Percentiles rank a stretch among this genome's conserved stretches.
These are phyloP conservation scores for Plenodomus tracheiphilus DNA, from an alignment of 2,329 filamentous ascomycete genomes.

Conservation along the genomic window DNA sequence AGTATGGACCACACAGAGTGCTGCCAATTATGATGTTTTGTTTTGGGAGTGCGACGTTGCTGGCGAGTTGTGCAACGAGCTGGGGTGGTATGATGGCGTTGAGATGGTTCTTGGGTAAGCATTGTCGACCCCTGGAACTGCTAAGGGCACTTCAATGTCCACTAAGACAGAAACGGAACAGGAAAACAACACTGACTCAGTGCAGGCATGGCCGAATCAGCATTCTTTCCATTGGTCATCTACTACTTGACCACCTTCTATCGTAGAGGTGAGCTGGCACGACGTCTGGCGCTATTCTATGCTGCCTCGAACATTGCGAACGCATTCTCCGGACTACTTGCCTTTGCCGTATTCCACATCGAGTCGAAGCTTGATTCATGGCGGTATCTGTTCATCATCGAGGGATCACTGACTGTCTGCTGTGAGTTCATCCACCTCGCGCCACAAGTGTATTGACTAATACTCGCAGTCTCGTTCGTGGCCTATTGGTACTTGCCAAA, in stretches of 20 bases:
- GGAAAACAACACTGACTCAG: slow-evolving; percentile 11
- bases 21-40: slow-evolving; percentile 69
- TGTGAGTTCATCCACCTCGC: slow-evolving; percentile 29
- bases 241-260: slow-evolving; percentile 68
- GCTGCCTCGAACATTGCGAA: slow-evolving; percentile 75
- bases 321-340: slow-evolving; percentile 64
- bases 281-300: slow-evolving; percentile 74
- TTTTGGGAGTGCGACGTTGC: slow-evolving; percentile 68
- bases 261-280: slow-evolving; percentile 69
- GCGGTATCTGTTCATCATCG: slow-evolving; percentile 68
- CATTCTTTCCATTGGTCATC: slow-evolving; percentile 71
- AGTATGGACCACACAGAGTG: slow-evolving; percentile 65
- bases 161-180: slow-evolving; percentile 5
- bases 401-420: slow-evolving; percentile 62
- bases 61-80: slow-evolving; percentile 60
- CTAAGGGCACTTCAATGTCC: not conserved
- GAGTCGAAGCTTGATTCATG: slow-evolving; percentile 60
- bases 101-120: slow-evolving; percentile 66
- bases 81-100: slow-evolving; percentile 69
- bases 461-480: slow-evolving; percentile 54
- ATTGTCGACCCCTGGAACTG: too few species aligned
- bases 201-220: slow-evolving; percentile 62
- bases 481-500: slow-evolving; percentile 71
- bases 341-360: slow-evolving; percentile 63
- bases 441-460: not conserved